Conservation (phyloP, 2,329 filamentous ascomycete species). For the Neurospora sp. region DNA sequence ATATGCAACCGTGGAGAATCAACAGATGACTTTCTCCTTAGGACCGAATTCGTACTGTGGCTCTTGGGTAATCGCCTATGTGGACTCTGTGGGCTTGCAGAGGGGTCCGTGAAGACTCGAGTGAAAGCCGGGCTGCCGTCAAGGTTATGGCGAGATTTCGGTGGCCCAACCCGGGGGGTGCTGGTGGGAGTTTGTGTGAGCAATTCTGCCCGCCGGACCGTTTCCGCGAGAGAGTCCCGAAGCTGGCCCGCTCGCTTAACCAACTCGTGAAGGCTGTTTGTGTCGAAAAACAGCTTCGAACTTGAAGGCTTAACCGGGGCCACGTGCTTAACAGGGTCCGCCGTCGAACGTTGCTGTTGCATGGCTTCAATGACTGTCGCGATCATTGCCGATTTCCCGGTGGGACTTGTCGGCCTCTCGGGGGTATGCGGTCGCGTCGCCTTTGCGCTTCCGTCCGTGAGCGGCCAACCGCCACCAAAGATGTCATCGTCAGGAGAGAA, state of each 20-base stretch:
- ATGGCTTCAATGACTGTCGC: slow-evolving; percentile 55
- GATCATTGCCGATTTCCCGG: slow-evolving; percentile 37
- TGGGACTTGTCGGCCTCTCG: slow-evolving; percentile 20
- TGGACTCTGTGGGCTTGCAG: slow-evolving; percentile 44
- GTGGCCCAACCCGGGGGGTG: slow-evolving; percentile 33
- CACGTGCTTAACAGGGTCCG: slow-evolving; percentile 26
- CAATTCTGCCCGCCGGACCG: slow-evolving; percentile 49
- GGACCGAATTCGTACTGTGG: slow-evolving; percentile 43
- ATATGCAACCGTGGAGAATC: slow-evolving; percentile 51
- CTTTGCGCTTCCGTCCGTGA: slow-evolving; percentile 27
- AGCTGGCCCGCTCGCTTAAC: slow-evolving; percentile 53
- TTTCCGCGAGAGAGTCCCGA: slow-evolving; percentile 48
- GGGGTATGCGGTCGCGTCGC: slow-evolving; percentile 31
- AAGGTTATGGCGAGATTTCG: slow-evolving; percentile 21
- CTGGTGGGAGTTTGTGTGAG: slow-evolving; percentile 45
- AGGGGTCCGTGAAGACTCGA: slow-evolving; percentile 53
- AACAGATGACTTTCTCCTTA: slow-evolving; percentile 35
- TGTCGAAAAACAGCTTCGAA: slow-evolving; percentile 55
- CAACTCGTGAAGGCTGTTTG: slow-evolving; percentile 56
- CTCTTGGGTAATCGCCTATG: slow-evolving; percentile 40
- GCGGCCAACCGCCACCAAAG: slow-evolving; percentile 44
- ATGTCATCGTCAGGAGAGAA: slow-evolving; percentile 58
- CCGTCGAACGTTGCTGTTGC: slow-evolving; percentile 41
- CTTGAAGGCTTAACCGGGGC: slow-evolving; percentile 27
- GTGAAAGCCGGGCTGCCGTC: slow-evolving; percentile 60